These are phyloP conservation scores for Pulveroboletus sp. DNA, from an alignment of 768 basidiomycete genomes.

Conservation along the genomic window DNA sequence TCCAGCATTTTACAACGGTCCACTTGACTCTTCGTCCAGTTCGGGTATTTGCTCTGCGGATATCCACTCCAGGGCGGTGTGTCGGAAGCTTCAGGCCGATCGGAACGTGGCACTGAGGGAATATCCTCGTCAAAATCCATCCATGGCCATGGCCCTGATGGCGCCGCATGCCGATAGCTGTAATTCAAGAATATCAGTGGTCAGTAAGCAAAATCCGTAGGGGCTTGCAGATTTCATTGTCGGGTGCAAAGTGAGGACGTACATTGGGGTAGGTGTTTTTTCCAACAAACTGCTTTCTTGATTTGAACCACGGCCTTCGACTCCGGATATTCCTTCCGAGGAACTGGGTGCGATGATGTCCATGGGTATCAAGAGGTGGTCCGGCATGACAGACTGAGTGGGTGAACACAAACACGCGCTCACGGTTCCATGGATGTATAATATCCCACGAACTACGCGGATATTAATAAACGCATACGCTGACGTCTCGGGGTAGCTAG, in stretches of 20 bases:
- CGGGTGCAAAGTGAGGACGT: background rate
- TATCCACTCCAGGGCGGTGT: slow-evolving; percentile 22
- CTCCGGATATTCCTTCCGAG: background rate
- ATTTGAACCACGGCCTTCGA: too few species aligned
- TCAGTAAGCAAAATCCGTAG: background rate
- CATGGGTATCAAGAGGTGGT: slow-evolving; percentile 21
- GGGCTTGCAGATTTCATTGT: background rate
- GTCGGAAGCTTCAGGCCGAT: background rate
- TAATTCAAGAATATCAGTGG: background rate
- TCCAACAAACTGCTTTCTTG: slow-evolving; percentile 1
- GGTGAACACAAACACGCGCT: slow-evolving; percentile 1
- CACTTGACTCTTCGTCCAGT: slow-evolving; percentile 33
- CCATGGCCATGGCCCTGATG: slow-evolving; percentile 42
- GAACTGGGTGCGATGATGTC: background rate
- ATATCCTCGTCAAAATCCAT: slow-evolving; percentile 36
- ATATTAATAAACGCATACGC: too few species aligned
- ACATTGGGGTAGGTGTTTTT: slow-evolving; percentile 24
- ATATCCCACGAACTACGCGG: too few species aligned
- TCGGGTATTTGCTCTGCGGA: slow-evolving; percentile 28
- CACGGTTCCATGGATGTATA: too few species aligned
- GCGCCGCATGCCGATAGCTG: slow-evolving; percentile 36
- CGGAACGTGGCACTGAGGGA: background rate
- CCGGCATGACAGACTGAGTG: slow-evolving; percentile 9
- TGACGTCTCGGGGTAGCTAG: too few species aligned
- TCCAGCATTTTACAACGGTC: slow-evolving; percentile 29